A percentile compares a stretch with the other conserved stretches of the same genome.
Conservation (phyloP, 2,329 filamentous ascomycete genomes). For the Pestalotiopsis sp. region DNA sequence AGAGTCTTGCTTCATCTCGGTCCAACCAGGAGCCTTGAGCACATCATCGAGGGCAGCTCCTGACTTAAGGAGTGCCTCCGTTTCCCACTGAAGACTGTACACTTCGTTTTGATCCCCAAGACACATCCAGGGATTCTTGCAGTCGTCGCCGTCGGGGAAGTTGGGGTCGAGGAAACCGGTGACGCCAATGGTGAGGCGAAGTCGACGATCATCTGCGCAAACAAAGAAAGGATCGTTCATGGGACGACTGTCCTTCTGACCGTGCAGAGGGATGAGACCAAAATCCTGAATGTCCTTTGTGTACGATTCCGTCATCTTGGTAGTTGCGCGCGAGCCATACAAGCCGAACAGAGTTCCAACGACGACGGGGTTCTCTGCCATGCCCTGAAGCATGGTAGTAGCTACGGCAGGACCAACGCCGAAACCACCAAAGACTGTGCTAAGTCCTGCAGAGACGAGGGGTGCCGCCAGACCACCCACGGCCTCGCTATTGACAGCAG, state of each 20-base stretch:
- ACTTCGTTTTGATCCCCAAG: constrained; percentile 73
- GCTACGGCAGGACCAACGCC: constrained; percentile 74
- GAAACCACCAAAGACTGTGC: constrained; percentile 73
- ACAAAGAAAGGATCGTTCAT: constrained; percentile 51
- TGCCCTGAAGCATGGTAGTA: constrained; percentile 74
- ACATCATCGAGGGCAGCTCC: constrained; percentile 77
- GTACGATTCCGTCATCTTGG: constrained; percentile 87
- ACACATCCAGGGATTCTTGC: constrained; percentile 71
- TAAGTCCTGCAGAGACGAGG: constrained; percentile 76
- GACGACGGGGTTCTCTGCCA: constrained; percentile 77
- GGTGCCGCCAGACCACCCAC: constrained; percentile 75
- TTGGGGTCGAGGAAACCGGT: constrained; percentile 77
- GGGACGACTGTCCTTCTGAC: constrained; percentile 37
- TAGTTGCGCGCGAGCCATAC: constrained; percentile 81
- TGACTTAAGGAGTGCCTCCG: constrained; percentile 73
- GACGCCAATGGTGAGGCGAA: constrained; percentile 81
- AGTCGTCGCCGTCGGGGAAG: constrained; percentile 55
- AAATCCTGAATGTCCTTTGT: constrained; percentile 86
- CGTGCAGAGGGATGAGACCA: constrained; percentile 74
- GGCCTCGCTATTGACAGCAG: constrained; percentile 63
- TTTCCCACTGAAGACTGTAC: constrained; percentile 83
- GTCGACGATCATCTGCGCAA: constrained; percentile 59
- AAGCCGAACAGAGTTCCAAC: constrained; percentile 88
- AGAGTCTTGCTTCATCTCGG: constrained; percentile 56
- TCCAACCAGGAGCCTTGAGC: constrained; percentile 80